A percentile compares a stretch with the other conserved stretches of the same genome.
Conservation (phyloP, 345 rosid species). For the Eucalyptus regnans region DNA sequence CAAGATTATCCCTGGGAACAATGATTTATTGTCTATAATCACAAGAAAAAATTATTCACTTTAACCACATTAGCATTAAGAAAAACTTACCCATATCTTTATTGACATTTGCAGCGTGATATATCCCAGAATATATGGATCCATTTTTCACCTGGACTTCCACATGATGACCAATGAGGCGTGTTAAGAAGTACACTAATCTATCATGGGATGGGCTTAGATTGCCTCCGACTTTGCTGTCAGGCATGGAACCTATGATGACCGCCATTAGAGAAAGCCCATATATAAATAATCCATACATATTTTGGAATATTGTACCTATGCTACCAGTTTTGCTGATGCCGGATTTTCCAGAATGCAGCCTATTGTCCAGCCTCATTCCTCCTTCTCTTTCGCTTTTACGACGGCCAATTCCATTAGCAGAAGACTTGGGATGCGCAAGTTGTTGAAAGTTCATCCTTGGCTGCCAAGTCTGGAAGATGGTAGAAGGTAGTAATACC, state of each 20-base stretch:
- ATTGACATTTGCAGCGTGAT: constrained; percentile 65
- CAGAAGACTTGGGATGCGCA: constrained; percentile 28
- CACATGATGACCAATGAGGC: constrained; percentile 75
- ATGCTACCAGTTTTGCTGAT: constrained; percentile 25
- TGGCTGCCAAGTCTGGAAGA: not conserved
- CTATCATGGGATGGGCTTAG: constrained; percentile 58
- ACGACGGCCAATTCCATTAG: constrained; percentile 58
- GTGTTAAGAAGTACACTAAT: constrained; percentile 49
- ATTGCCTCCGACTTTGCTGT: constrained; percentile 37
- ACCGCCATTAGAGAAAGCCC: not conserved
- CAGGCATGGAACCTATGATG: constrained; percentile 20
- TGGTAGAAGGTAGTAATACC: not conserved
- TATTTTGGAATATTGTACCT: constrained; percentile 18
- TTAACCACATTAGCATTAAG: not conserved
- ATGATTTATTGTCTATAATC: not conserved
- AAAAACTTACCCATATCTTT: constrained; percentile 58
- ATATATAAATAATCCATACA: not conserved
- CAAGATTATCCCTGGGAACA: constrained; percentile 62
- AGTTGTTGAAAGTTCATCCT: constrained; percentile 45
- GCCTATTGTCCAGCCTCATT: constrained; percentile 33
- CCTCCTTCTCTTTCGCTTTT: constrained; percentile 56
- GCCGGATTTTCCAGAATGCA: constrained; percentile 41
- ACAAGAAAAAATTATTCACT: not conserved
- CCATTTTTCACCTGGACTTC: constrained; percentile 91
- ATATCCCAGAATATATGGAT: constrained; percentile 72